Evolutionary conservation across 2,329 filamentous ascomycete species (phyloP), one percentile per base, ranked within the genome.

Genomic region (Penicillium sp.): DNA sequence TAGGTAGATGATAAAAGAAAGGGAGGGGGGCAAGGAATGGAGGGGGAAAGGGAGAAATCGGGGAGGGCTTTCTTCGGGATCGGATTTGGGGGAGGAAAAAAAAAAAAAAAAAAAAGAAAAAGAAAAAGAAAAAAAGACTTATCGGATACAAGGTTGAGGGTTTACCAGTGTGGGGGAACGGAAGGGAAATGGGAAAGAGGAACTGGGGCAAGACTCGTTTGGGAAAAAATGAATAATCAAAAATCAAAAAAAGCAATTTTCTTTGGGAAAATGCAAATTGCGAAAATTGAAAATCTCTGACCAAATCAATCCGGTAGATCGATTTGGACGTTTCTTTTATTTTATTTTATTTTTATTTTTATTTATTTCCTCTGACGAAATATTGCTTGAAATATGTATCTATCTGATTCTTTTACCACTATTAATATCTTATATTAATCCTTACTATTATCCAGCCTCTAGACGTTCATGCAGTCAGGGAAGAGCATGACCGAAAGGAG

Each of bases 1-100:
- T 47, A 50, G 55, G 46, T 43, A 60, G 54, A 60, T 65, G 60
- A 66, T 61, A 60, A 65, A 60, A 33, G 44, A 37, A 42, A 55
- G 53, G 53, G 46, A 51, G 55, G 55, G 57, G 57, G 58, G 51
- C 42, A 45, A 65, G 61, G 60, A 64, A 65, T 64, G 63, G 61
- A 65, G 59, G 62, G 64, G 59, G 63, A 64, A 60, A 61, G 60
- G 63, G 59, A 62, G 61, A 62, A 62, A 64, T 66, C 63, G 66
- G 67, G 64, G 60, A 61, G 59, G 62, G 57, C 55, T 59, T 61
- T 40, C 40, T 50, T 63, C 60, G 62, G 62, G 56, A 64, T 63
- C 61, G 61, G 58, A 51, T 53, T 60, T 53, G 55, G 44, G 43
- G 48, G 53, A 59, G 48, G 56, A 59, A 54, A 54, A 53, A 57